Percentiles rank a stretch among this genome's conserved stretches.
Evolutionary conservation across 2,329 filamentous ascomycete species (phyloP).

Genomic region (Parastagonospora avenae): DNA sequence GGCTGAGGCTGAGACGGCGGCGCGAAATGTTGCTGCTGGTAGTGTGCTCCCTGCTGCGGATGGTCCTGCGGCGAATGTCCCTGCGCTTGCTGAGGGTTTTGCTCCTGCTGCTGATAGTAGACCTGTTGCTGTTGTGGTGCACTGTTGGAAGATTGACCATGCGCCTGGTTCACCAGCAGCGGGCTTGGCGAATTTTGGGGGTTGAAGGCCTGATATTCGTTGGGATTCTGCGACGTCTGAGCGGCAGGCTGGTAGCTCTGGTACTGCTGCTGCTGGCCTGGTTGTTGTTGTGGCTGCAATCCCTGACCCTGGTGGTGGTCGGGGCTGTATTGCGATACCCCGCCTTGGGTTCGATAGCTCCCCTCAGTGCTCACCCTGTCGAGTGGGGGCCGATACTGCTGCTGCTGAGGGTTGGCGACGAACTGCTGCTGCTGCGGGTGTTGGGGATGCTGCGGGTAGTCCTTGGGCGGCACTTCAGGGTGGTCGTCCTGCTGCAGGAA

Average conservation of each 20-base stretch:
- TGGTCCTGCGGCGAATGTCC: conserved; percentile 33
- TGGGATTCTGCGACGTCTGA: conserved; percentile 26
- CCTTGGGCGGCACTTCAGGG: conserved; percentile 45
- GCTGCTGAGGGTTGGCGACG: conserved; percentile 35
- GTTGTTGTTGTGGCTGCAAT: conserved; percentile 31
- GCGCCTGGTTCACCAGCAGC: conserved; percentile 34
- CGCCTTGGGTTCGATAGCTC: conserved; percentile 45
- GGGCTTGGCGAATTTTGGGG: conserved; percentile 39
- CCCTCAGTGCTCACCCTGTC: conserved; percentile 47
- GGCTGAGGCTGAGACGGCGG: conserved; percentile 35
- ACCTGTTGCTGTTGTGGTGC: conserved; percentile 34
- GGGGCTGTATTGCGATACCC: conserved; percentile 48
- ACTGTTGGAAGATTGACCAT: conserved; percentile 32
- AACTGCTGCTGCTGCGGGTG: conserved; percentile 27
- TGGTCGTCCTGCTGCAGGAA: conserved; percentile 43
- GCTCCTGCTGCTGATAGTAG: conserved; percentile 41
- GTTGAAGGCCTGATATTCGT: conserved; percentile 42
- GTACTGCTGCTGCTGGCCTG: conserved; percentile 31
- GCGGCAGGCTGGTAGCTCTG: conserved; percentile 37
- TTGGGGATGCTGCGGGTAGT: conserved; percentile 38
- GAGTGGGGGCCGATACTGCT: conserved; percentile 44
- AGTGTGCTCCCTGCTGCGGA: conserved; percentile 30
- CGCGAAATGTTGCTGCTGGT: conserved; percentile 34
- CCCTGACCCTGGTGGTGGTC: conserved; percentile 39
- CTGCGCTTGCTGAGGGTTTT: conserved; percentile 28